Evolutionary conservation across 495 filamentous ascomycete genomes (phyloP).

Genomic region (Hypoxylon intermedium): DNA sequence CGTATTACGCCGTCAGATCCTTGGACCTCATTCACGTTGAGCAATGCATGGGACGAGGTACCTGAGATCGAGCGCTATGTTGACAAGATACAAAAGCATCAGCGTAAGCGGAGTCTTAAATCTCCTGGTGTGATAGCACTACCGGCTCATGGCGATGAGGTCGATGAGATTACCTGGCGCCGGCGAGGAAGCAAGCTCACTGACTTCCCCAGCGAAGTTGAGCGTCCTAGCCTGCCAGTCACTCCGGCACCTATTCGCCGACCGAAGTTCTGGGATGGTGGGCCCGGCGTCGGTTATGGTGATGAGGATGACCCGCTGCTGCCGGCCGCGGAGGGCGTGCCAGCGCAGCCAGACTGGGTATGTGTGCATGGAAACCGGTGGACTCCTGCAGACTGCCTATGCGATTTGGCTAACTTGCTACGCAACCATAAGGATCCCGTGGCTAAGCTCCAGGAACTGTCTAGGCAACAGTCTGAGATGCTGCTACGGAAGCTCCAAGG

Average conservation of each 20-base stretch:
- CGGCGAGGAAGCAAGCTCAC: constrained; percentile 70
- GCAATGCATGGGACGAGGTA: constrained; percentile 89
- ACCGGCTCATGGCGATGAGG: constrained; percentile 23
- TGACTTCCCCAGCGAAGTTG: constrained; percentile 83
- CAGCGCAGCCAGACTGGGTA: constrained; percentile 88
- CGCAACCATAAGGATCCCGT: constrained; percentile 69
- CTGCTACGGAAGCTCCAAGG: constrained; percentile 55
- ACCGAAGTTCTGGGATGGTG: constrained; percentile 46
- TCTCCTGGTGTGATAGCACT: constrained; percentile 18
- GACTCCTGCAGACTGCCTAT: constrained; percentile 62
- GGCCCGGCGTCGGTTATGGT: constrained; percentile 58
- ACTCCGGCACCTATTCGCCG: constrained; percentile 78
- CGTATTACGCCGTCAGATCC: constrained; percentile 56
- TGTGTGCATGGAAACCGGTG: constrained; percentile 66
- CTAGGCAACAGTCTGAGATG: constrained; percentile 65
- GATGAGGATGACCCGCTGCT: constrained; percentile 64
- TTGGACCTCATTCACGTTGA: constrained; percentile 68
- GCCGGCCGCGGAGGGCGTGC: constrained; percentile 79
- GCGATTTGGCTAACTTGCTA: constrained; percentile 64
- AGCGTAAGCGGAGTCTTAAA: constrained; percentile 59
- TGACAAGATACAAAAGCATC: constrained; percentile 69
- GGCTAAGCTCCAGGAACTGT: constrained; percentile 72
- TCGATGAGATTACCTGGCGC: constrained; percentile 42
- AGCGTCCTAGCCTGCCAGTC: constrained; percentile 88
- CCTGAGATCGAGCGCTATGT: constrained; percentile 84